Percentiles rank a stretch among this genome's conserved stretches.
These are phyloP conservation scores for Monosporascus ibericus DNA, from an alignment of 2,329 filamentous ascomycete species.

Conservation along the genomic window DNA sequence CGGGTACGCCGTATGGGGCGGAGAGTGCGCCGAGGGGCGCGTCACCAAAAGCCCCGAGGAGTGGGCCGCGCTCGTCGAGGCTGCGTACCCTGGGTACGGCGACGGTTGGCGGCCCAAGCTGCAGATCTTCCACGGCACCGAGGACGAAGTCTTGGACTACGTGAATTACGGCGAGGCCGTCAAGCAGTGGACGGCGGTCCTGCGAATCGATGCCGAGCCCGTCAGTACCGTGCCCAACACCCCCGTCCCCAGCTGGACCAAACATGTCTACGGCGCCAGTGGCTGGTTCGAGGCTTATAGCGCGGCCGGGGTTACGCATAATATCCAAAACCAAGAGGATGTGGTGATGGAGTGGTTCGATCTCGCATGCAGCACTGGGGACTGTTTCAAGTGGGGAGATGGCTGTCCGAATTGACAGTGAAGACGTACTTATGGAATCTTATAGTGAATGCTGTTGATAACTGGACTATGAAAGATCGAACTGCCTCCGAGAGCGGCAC, in stretches of 20 bases:
- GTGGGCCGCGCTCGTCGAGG: constrained; percentile 30
- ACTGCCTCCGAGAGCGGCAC: no score
- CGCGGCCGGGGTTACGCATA: constrained; percentile 30
- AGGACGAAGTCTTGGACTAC: constrained; percentile 44
- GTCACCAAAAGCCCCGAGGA: constrained; percentile 27
- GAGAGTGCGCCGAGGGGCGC: constrained; percentile 44
- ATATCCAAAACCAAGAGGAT: constrained; percentile 32
- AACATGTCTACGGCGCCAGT: constrained; percentile 26
- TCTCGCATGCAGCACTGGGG: constrained; percentile 23
- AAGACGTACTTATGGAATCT: background rate
- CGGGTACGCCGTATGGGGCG: constrained; percentile 42
- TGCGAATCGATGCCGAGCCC: constrained; percentile 26
- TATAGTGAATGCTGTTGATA: no score
- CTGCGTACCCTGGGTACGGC: constrained; percentile 42
- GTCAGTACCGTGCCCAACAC: constrained; percentile 23
- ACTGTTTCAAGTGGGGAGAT: constrained; percentile 33
- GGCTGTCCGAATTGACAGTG: constrained; percentile 7
- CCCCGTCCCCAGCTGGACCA: constrained; percentile 31
- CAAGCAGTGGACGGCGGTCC: constrained; percentile 45
- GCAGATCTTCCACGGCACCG: constrained; percentile 51
- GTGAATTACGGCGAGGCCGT: constrained; percentile 48
- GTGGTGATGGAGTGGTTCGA: constrained; percentile 32
- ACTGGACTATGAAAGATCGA: no score
- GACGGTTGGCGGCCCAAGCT: constrained; percentile 46
- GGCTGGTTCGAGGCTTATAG: constrained; percentile 35